These are phyloP conservation scores for Euclidium syriacum DNA, from an alignment of 345 rosid species.

Conservation along the genomic window DNA sequence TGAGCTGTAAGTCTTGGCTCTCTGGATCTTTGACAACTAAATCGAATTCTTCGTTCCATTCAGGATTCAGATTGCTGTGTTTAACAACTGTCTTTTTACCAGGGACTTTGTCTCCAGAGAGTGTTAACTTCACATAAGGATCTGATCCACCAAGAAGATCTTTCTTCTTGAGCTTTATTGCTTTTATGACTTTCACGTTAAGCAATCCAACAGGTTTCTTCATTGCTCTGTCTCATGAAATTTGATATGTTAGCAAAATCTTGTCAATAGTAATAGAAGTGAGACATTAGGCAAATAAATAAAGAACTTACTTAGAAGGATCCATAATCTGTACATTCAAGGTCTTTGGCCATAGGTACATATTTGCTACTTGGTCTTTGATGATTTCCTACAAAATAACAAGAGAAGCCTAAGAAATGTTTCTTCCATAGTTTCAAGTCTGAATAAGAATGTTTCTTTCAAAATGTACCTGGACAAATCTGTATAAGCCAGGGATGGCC, in stretches of 20 bases:
- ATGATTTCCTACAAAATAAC: constrained; percentile 68
- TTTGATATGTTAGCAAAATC: background rate
- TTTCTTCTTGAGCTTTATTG: constrained; percentile 71
- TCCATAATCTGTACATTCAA: constrained; percentile 76
- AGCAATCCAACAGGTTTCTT: constrained; percentile 86
- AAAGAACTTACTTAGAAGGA: constrained; percentile 52
- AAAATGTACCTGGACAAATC: constrained; percentile 64
- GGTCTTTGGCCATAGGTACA: constrained; percentile 97
- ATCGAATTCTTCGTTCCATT: constrained; percentile 88
- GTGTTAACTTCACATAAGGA: constrained; percentile 81
- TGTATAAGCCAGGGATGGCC: constrained; percentile 89
- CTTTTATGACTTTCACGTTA: constrained; percentile 62
- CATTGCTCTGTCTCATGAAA: constrained; percentile 46
- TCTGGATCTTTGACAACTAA: constrained; percentile 74
- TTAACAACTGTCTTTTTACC: constrained; percentile 74
- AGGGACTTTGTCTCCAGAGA: constrained; percentile 71
- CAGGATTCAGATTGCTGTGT: constrained; percentile 82
- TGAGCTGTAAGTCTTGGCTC: constrained; percentile 55
- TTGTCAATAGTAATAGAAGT: background rate
- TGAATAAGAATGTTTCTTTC: background rate
- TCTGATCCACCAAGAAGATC: constrained; percentile 88
- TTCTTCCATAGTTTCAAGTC: background rate
- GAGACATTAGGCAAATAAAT: background rate
- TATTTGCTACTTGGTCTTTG: constrained; percentile 87
- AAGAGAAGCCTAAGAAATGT: background rate